These are phyloP conservation scores for Cucurbita moschata DNA, from an alignment of 306 rosid genomes.

Conservation along the genomic window DNA sequence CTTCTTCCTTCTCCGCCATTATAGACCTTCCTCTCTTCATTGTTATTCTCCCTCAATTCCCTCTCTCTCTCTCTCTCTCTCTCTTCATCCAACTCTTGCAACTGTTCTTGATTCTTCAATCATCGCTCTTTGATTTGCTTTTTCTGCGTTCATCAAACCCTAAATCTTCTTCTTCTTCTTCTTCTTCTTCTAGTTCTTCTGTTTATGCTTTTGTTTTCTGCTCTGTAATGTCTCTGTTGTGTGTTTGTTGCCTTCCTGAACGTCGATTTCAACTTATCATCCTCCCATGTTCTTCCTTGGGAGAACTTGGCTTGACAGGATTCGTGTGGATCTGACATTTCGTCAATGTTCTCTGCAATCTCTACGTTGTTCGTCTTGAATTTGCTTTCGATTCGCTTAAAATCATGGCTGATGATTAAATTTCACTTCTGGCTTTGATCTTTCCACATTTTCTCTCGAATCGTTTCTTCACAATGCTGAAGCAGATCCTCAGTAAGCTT, in stretches of 20 bases:
- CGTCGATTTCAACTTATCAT: neutral
- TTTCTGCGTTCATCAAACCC: neutral
- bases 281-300: neutral
- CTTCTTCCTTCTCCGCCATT: too few relatives aligned
- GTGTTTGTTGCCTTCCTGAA: neutral
- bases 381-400: slow-evolving; percentile 7
- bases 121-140: neutral
- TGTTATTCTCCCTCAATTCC: too few relatives aligned
- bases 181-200: neutral
- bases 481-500: slow-evolving; percentile 74
- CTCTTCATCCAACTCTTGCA: neutral
- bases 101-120: neutral
- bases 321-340: slow-evolving; percentile 25
- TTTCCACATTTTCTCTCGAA: slow-evolving; percentile 7
- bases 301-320: slow-evolving; percentile 5
- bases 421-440: slow-evolving; percentile 29
- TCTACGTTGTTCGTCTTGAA: slow-evolving; percentile 18
- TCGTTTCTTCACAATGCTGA: slow-evolving; percentile 49
- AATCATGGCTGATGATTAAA: slow-evolving; percentile 13
- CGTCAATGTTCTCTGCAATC: slow-evolving; percentile 22
- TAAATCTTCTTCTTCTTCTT: neutral
- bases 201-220: neutral
- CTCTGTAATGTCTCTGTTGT: neutral
- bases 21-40: too few relatives aligned
- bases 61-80: neutral